Evolutionary conservation across 345 rosid species (phyloP), one percentile per base, ranked within the genome.

Genomic region (Hibiscus trionum): DNA sequence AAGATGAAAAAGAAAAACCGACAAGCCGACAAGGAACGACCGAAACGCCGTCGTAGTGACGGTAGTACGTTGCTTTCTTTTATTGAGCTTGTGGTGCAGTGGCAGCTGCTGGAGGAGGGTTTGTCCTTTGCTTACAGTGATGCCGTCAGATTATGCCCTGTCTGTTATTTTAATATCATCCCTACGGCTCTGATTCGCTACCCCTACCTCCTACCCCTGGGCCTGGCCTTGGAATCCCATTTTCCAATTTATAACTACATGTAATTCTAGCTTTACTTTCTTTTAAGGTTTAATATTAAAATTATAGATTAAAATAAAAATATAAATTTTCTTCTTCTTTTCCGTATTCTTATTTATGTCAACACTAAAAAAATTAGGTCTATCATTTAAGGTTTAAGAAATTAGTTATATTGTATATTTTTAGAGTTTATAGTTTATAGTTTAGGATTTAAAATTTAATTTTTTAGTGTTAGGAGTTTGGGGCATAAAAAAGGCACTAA

Each of bases 11-110:
- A 9, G 7, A 5, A 11, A 1, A 61, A 47, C 60, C 75, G 75
- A 72, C 75, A 72, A 31, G 42, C 68, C 75, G 75, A 72, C 75
- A 72, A 60, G 0, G 47, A 47, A 17, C 17, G 31, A 60, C 67
- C 47, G 75, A 60, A 27, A 72, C 75, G 75, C 75, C 68, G 75
- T 72, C 68, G 75, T 46, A 49, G 10, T 37, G 7, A 27, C 16
- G 58, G 27, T 61, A 61, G 46, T 47, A 17, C 15, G 4, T 26
- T 11, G 29, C 59, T 61, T 61, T 50, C 35, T 7, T 27, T 21
- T 21, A 21, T 21, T 21, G 24, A 0, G 24, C 24, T 21, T 26
- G 1, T 15, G 12, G 47, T 7, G 11, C 39, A 26, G 26, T 68
- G 53, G 21, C 70, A 66, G 61, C 61, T 14, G 14, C 31, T 1